These are phyloP conservation scores for Saturnispora kantuleensis DNA, from an alignment of 805 yeast genomes.

Conservation along the genomic window DNA sequence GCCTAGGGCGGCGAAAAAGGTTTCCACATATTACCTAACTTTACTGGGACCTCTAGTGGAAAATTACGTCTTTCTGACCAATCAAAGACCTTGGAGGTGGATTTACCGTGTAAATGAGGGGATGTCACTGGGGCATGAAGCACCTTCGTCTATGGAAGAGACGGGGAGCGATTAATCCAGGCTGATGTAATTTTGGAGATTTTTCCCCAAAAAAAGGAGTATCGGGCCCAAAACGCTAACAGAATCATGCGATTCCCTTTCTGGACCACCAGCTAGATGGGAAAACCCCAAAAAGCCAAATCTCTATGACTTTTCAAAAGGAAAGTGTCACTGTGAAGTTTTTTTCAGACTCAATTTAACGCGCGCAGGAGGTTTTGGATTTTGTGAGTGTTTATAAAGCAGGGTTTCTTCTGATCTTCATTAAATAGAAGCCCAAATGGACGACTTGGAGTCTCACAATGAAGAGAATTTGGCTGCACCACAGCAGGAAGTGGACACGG, in stretches of 20 bases:
- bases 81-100: too few relatives aligned
- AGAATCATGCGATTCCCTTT: neutral
- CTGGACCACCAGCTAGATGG: slow-evolving; percentile 2
- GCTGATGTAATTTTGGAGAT: slow-evolving; percentile 3
- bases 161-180: slow-evolving; percentile 11
- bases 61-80: too few relatives aligned
- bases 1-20: too few relatives aligned
- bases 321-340: neutral
- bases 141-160: slow-evolving; percentile 7
- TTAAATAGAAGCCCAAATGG: neutral
- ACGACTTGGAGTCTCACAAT: neutral
- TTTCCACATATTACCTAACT: too few relatives aligned
- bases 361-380: too few relatives aligned
- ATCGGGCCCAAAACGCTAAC: neutral
- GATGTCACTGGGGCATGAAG: slow-evolving; percentile 11
- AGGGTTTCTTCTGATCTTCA: neutral
- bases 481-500: neutral
- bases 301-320: slow-evolving; percentile 1
- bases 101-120: neutral
- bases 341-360: neutral
- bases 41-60: too few relatives aligned
- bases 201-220: neutral
- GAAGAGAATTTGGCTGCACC: neutral
- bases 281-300: slow-evolving; percentile 8
- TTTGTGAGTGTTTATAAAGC: too few relatives aligned